phyloP scores from a whole-genome alignment of 75 land plant species.

The Ceratopteris richardii region DNA sequence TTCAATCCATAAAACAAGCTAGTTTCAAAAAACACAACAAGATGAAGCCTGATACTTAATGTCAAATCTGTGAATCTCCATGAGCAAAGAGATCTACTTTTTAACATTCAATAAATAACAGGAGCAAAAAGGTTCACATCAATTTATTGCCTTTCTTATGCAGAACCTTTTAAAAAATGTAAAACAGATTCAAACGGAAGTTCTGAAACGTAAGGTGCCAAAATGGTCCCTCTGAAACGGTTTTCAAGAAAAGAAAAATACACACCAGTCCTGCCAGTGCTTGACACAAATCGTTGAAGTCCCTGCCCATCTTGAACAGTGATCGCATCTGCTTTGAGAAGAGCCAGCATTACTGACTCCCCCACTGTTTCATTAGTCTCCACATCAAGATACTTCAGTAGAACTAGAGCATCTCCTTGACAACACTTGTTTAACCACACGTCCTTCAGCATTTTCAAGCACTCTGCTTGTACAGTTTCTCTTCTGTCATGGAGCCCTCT shows the following conservation, averaged over 20 bases:
- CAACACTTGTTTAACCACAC: conserved; percentile 75
- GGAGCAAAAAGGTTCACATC: no score
- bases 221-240: no score
- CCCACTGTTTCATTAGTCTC: conserved; percentile 94
- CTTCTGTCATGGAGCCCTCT: conserved; percentile 84
- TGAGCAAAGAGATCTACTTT: no score
- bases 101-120: no score
- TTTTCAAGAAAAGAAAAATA: background rate
- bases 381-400: conserved; percentile 86
- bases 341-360: conserved; percentile 59
- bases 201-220: no score
- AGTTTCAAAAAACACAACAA: no score
- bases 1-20: no score
- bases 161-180: no score
- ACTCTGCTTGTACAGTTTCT: conserved; percentile 59
- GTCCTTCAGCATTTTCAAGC: conserved; percentile 71
- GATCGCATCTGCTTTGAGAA: conserved; percentile 45
- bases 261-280: conserved; percentile 30
- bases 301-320: conserved; percentile 41
- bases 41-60: no score
- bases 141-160: no score
- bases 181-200: no score
- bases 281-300: conserved; percentile 39
- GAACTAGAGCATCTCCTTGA: conserved; percentile 51
- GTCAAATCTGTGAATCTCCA: no score